Evolutionary conservation across 2,329 filamentous ascomycete genomes (phyloP), one percentile per base, ranked within the genome.

Genomic region (Domatiomyces catenatus): DNA sequence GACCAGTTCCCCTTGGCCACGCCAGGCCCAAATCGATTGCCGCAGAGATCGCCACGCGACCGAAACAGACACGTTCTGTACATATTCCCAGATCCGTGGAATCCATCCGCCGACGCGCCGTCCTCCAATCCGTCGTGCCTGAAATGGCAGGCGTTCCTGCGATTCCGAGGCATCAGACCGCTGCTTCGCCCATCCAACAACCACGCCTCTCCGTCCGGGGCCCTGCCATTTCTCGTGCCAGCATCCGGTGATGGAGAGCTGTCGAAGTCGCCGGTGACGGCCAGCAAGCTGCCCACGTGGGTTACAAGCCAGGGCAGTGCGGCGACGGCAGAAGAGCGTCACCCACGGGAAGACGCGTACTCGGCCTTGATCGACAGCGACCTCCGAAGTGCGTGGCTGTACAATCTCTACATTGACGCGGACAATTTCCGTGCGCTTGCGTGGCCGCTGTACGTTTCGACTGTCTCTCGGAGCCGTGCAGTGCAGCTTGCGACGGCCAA

Each of bases 121-220:
- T 93, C 86, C 57, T 94, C 84, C 69, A 96, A 96, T 64, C 92
- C 92, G 8, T 80, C 81, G 52, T 98, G 92, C 71, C 73, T 96
- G 62, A 94, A 90, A 72, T 96, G 88, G 88, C 92, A 96, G 87
- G 81, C 88, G 26, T 92, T 87, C 66, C 75, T 98, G 54, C 85
- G 79, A 60, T 86, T 95, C 60, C 76, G 80, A 48, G 76, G 76
- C 42, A 72, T 94, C 52, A 68, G 79, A 3, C 83, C 89, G 64
- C 71, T 72, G 49, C 71, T 83, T 48, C 71, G 79, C 5, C 69
- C 86, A 3, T 93, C 88, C 3, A 94, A 80, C 59, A 96, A 96
- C 66, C 92, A 96, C 71, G 88, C 90, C 48, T 94, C 89, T 1
- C 90, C 90, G 0, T 83, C 82, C 19, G 89, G 90, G 52, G 75